Base-by-base conservation (phyloP, 192 early-diverging fungal species). In the Dissophora ornata region DNA sequence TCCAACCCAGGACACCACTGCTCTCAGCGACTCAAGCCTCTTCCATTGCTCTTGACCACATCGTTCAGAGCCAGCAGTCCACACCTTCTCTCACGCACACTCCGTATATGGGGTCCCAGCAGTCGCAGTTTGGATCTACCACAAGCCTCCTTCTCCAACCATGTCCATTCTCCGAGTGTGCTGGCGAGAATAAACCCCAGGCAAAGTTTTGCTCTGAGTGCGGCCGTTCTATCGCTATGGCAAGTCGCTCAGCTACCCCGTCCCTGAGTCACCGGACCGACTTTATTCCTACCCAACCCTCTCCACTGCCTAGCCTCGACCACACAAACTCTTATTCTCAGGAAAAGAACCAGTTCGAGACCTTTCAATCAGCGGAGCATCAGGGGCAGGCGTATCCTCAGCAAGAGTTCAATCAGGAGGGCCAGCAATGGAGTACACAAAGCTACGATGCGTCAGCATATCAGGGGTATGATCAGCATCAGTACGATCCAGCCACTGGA, bases 151-250 rank as follows among this genome's bases (percentile, higher is more conserved):
- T 57, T 15, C 55, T 71, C 2, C 42, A 79, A 36, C 40, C 79
- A 10, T 88, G 87, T 53, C 80, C 85, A 30, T 69, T 81, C 40
- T 58, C 82, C 11, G 62, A 79, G 52, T 88, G 87, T 41, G 65
- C 67, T 19, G 87, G 85, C 19, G 85, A 85, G 47, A 86, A 86
- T 46, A 86, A 85, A 36, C 49, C 80, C 2, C 80, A 69, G 10
- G 83, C 84, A 18, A 88, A 88, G 40, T 88, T 88, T 53, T 88
- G 87, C 61, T 83, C 82, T 28, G 87, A 88, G 57, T 88, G 87
- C 57, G 87, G 87, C 26, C 82, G 83, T 30, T 81, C 79, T 0
- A 63, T 86, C 44, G 71, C 70, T 18, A 62, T 54, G 16, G 63
- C 69, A 29, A 83, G 80, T 4, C 62, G 80, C 4, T 63, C 83